Base-by-base conservation (phyloP, 495 filamentous ascomycete genomes). In the Aspergillus coremiiformis region DNA sequence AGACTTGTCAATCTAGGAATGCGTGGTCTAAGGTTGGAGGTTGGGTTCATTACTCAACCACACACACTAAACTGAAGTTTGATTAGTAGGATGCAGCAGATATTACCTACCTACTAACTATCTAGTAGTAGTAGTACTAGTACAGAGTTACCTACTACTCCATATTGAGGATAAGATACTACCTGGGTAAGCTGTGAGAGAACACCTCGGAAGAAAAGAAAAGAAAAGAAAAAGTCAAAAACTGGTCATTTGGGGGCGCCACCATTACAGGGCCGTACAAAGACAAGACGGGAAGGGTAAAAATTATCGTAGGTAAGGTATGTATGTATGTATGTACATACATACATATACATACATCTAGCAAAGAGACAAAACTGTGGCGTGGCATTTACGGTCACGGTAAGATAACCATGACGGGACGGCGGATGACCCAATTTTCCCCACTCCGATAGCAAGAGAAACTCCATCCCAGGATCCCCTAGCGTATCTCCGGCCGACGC, bases 401-500 rank as follows among this genome's bases (percentile, higher is more conserved):
- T 35, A 35, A 12, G 11, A 35, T 35, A 12, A 35, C n/a, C 17
- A 43, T 43, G 39, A 43, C 8, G 39, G 49, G 33, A 15, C 51
- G 51, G 46, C 39, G 41, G 41, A 44, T 51, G 49, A 51, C 47
- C 47, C 47, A 48, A 39, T 3, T 4, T 41, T 27, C 64, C 61
- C 63, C 66, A 61, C 58, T 56, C 51, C 51, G 64, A 57, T 56
- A 56, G 57, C 53, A 57, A 65, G 57, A n/a, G n/a, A n/a, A 60
- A 58, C 58, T 57, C 58, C 53, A 52, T 54, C 56, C 52, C 30
- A 53, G 63, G 52, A 46, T 63, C 61, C 61, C 66, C 64, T 72
- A 71, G 66, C 66, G 71, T 65, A 67, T 67, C 62, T 64, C 57
- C 53, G 55, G 55, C 59, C 53, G 55, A 58, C 58, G 56, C 55